Evolutionary conservation across 163 green algal genomes (phyloP).

Genomic region (Scenedesmus sp.): DNA sequence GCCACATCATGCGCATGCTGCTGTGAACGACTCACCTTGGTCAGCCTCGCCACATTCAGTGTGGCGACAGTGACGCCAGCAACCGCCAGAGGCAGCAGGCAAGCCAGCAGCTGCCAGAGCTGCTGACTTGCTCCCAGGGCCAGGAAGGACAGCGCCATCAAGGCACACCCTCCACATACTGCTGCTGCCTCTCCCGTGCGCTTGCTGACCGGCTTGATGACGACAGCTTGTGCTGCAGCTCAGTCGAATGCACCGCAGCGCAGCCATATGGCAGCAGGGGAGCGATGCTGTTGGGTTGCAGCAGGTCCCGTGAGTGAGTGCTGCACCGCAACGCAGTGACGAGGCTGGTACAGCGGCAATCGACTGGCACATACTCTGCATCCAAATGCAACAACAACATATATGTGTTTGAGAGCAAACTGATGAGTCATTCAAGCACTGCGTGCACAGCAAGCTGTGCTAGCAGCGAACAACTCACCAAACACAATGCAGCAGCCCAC

Average conservation of each 20-base stretch:
- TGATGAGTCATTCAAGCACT: too few relatives aligned
- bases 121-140: background rate
- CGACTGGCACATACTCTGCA: too few relatives aligned
- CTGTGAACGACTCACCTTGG: background rate
- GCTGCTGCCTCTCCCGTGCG: constrained; percentile 1
- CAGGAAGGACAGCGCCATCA: constrained; percentile 3
- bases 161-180: background rate
- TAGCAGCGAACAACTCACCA: background rate
- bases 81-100: constrained; percentile 14
- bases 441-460: too few relatives aligned
- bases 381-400: too few relatives aligned
- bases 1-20: too few relatives aligned
- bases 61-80: constrained; percentile 15
- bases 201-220: constrained; percentile 25
- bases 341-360: too few relatives aligned
- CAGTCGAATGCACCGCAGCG: background rate
- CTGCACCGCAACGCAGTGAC: too few relatives aligned
- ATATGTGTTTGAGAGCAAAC: too few relatives aligned
- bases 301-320: too few relatives aligned
- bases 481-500: constrained; percentile 44
- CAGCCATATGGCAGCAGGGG: too few relatives aligned
- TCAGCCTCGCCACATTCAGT: constrained; percentile 24
- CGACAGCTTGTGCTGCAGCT: constrained; percentile 30
- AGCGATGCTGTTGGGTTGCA: background rate
- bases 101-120: constrained; percentile 34